Base-by-base conservation (phyloP, 345 rosid species). In the Hirschfeldia incana region DNA sequence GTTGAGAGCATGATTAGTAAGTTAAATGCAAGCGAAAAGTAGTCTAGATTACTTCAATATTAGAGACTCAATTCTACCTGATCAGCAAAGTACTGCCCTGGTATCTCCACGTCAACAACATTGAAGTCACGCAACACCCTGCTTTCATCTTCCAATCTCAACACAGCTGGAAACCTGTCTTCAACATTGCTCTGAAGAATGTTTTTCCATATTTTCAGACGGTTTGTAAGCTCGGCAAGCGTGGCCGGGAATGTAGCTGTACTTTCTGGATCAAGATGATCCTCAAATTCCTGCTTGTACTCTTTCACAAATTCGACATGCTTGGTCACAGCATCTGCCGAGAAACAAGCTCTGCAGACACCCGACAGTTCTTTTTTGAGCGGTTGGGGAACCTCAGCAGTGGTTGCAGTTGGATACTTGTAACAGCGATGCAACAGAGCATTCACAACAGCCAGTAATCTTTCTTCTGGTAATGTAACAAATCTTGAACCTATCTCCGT, bases 311-410 rank as follows among this genome's bases (percentile, higher is more conserved):
- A 96, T 74, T 93, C 99, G 73, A 93, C 92, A 83, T 96, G 97
- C 88, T 96, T 96, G 80, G 83, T 96, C 58, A 93, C 89, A 75
- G 97, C 99, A 89, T 96, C 97, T 39, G 98, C 98, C 21, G 97
- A 96, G 84, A 96, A 96, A 87, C 97, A 96, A 78, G 98, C 98
- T 85, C 94, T 85, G 86, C 99, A 96, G 67, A 96, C 99, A 69
- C 97, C 99, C 26, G 98, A 93, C 72, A 96, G 97, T 84, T 93
- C 99, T 79, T 96, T 96, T 84, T 93, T 96, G 29, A 96, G 98
- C 76, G 99, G 91, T 71, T 89, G 97, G 29, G 99, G 99, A 82
- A 96, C 99, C 83, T 96, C 99, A 4, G 95, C 97, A 8, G 97
- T 96, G 36, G 98, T 93, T 32, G 97, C 97, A 64, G 97, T 93